Percentiles rank a stretch among this genome's conserved stretches.
phyloP scores from a whole-genome alignment of 805 yeast species.

The Metschnikowia henanensis region DNA sequence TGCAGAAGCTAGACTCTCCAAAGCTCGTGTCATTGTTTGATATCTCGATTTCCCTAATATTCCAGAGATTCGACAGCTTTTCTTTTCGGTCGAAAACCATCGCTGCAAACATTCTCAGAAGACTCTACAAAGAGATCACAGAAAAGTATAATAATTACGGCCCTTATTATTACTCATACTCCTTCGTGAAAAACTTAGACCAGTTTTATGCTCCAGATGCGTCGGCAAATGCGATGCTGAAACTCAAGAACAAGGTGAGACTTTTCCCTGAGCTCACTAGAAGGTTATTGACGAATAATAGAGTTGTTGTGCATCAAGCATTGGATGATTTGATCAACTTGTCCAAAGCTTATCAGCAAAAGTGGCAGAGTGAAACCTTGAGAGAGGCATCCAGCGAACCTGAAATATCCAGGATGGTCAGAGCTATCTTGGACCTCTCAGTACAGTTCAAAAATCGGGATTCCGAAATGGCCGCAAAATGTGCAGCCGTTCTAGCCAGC shows the following conservation, averaged over 20 bases:
- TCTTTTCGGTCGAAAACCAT: constrained; percentile 46
- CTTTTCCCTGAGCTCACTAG: constrained; percentile 53
- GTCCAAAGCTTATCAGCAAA: constrained; percentile 49
- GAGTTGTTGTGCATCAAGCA: constrained; percentile 71
- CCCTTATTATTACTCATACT: constrained; percentile 54
- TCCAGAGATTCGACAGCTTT: constrained; percentile 64
- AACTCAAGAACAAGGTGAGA: constrained; percentile 29
- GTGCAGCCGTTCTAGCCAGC: constrained; percentile 70
- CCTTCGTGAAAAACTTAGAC: constrained; percentile 31
- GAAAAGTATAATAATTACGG: constrained; percentile 42
- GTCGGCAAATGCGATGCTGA: constrained; percentile 29
- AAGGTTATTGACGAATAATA: constrained; percentile 61
- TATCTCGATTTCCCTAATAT: constrained; percentile 67
- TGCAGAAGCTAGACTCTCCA: constrained; percentile 52
- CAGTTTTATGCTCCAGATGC: constrained; percentile 23
- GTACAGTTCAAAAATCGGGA: constrained; percentile 52
- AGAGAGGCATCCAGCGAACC: constrained; percentile 29
- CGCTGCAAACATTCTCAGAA: constrained; percentile 53
- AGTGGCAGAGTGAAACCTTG: constrained; percentile 44
- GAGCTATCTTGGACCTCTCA: constrained; percentile 56
- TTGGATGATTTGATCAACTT: constrained; percentile 60
- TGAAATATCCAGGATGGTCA: constrained; percentile 46
- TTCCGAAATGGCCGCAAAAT: constrained; percentile 51
- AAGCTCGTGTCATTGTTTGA: constrained; percentile 70
- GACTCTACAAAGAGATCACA: constrained; percentile 30